Base-by-base conservation (phyloP, 176 grass and related monocot genomes). In the Bothriochloa decipiens region DNA sequence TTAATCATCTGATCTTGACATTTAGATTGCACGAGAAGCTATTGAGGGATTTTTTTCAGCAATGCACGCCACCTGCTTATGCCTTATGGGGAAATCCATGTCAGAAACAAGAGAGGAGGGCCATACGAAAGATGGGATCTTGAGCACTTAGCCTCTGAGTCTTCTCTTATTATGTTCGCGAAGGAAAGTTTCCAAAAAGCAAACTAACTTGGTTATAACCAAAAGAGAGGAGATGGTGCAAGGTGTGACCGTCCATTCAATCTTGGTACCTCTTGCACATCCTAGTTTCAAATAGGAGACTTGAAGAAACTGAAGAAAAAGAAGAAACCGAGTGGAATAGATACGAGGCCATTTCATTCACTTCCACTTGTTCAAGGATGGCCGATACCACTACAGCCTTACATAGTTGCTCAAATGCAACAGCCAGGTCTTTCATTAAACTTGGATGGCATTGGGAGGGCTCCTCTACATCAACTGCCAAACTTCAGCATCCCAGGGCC, bases 201-300 rank as follows among this genome's bases (percentile, higher is more conserved):
- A 25, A 83, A 92, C 0, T 95, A 90, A 52, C 90, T 82, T 16
- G 88, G 90, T 37, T 95, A 95, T 62, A 83, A 73, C 29, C 89
- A 92, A 53, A 95, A 92, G 80, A 92, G 93, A 77, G 93, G 93
- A 28, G 85, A 86, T 77, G 58, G 80, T 20, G 4, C 37, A 18
- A 80, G 39, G 17, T 90, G 85, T 5, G 90, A 95, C 42, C 6
- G 84, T 25, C 37, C 82, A 37, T 95, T 95, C 40, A 2, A 0
- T 50, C 27, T 95, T 26, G 88, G 88, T 25, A 12, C 25, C 25
- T 88, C 82, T 78, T 84, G 65, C 82, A 90, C 83, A 14, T 90
- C 78, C 26, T 90, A 81, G 39, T 95, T 95, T 53, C 74, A 78
- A 71, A 67, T 84, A 0, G 49, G 50, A 61, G 46, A 83, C 8